Evolutionary conservation across 2,329 filamentous ascomycete genomes (phyloP).

Genomic region (Daldinia sp.): DNA sequence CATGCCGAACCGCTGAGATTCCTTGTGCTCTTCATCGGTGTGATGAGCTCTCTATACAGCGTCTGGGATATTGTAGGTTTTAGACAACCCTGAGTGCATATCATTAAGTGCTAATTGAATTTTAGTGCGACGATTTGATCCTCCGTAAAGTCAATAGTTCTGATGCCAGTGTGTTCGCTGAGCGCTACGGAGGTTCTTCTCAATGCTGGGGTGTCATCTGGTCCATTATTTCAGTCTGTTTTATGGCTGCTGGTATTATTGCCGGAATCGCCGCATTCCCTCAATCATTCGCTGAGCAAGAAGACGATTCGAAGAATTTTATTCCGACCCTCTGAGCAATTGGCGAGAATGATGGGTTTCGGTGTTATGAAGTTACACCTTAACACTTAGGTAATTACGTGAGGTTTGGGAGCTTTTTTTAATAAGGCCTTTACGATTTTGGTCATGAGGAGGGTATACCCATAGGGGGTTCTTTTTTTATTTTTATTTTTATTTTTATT

Average conservation of each 20-base stretch:
- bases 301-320: constrained; percentile 44
- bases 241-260: constrained; percentile 81
- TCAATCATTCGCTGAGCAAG: constrained; percentile 67
- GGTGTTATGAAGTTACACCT: neutral
- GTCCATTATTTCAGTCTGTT: constrained; percentile 76
- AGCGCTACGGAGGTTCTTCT: constrained; percentile 81
- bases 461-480: constrained; percentile 2
- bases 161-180: constrained; percentile 82
- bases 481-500: too few species aligned
- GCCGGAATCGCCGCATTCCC: constrained; percentile 82
- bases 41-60: constrained; percentile 84
- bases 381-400: neutral
- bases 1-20: constrained; percentile 80
- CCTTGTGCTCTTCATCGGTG: constrained; percentile 82
- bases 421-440: neutral
- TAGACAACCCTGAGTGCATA: neutral
- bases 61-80: constrained; percentile 80
- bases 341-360: neutral
- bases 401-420: constrained; percentile 1
- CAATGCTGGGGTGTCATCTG: constrained; percentile 86
- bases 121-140: constrained; percentile 80
- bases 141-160: constrained; percentile 83
- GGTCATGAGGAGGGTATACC: neutral
- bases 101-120: constrained; percentile 11
- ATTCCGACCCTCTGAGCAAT: constrained; percentile 36